phyloP scores from a whole-genome alignment of 805 yeast genomes.

The Starmerella kuoi region DNA sequence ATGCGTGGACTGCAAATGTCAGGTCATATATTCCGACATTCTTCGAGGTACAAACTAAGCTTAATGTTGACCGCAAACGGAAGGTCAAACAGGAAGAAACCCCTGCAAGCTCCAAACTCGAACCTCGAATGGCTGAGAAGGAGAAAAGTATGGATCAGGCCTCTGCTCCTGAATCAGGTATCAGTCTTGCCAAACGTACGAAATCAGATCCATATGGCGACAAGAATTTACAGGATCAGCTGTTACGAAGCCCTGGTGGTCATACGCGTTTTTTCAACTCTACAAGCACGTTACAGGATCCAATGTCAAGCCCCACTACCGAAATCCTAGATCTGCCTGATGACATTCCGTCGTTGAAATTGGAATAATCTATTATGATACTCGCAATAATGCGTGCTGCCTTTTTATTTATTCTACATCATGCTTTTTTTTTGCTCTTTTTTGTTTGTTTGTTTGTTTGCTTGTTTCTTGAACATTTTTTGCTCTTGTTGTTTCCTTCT shows the following conservation, averaged over 20 bases:
- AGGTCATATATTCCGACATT: constrained; percentile 45
- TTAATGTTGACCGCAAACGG: constrained; percentile 16
- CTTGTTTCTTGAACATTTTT: too few species aligned
- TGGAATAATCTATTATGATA: neutral
- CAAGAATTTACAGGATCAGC: neutral
- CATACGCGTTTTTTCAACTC: neutral
- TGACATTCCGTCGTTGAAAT: constrained; percentile 1
- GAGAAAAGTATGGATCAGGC: neutral
- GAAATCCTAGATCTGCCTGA: constrained; percentile 1
- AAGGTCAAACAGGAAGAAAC: neutral
- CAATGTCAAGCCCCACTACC: neutral
- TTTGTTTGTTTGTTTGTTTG: too few species aligned
- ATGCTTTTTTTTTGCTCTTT: too few species aligned
- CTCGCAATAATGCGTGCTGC: too few species aligned
- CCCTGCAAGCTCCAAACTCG: neutral
- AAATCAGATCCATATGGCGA: constrained; percentile 13
- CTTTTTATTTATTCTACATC: too few species aligned
- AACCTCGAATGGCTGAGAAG: neutral
- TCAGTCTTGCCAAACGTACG: constrained; percentile 7
- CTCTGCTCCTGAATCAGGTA: neutral
- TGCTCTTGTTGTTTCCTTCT: too few species aligned
- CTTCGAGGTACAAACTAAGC: constrained; percentile 40
- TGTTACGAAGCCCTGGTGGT: constrained; percentile 3
- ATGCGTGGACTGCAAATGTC: constrained; percentile 55
- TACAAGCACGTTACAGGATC: neutral